Evolutionary conservation across 2,329 filamentous ascomycete species (phyloP).

Genomic region (Fusarium phyllophilum): DNA sequence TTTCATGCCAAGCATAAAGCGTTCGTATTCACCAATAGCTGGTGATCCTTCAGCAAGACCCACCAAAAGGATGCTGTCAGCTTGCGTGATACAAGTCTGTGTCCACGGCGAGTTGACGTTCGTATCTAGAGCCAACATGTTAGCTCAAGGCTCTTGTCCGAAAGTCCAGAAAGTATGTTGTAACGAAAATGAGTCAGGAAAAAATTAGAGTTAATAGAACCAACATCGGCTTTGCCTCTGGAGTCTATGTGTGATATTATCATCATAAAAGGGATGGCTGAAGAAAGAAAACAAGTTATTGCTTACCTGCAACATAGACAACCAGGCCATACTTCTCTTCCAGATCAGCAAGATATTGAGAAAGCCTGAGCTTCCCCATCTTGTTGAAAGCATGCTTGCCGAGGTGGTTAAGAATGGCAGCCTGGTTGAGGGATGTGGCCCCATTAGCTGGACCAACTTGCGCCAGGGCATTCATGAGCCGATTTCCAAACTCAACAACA

Average conservation of each 20-base stretch:
- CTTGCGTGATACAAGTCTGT: conserved; percentile 95
- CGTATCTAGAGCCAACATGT: conserved; percentile 71
- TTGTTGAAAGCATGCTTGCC: conserved; percentile 96
- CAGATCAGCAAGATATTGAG: conserved; percentile 94
- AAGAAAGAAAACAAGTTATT: neutral
- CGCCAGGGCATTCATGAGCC: conserved; percentile 84
- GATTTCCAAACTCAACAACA: conserved; percentile 92
- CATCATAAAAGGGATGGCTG: conserved; percentile 56
- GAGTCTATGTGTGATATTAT: conserved; percentile 54
- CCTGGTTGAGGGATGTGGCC: conserved; percentile 91
- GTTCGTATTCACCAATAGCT: conserved; percentile 93
- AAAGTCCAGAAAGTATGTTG: conserved; percentile 3
- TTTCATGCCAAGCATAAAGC: conserved; percentile 96
- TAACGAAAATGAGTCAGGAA: conserved; percentile 62
- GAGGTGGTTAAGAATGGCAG: conserved; percentile 92
- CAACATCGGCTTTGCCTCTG: conserved; percentile 65
- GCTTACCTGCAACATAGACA: conserved; percentile 85
- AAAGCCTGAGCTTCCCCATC: conserved; percentile 95
- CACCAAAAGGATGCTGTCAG: conserved; percentile 93
- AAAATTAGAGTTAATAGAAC: conserved; percentile 73
- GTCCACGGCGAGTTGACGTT: conserved; percentile 98
- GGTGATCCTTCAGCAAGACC: conserved; percentile 91
- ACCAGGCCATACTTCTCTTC: conserved; percentile 98
- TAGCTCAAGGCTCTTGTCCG: conserved; percentile 38
- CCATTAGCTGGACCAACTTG: conserved; percentile 92